phyloP scores from a whole-genome alignment of 257 asterid genomes.

The Solanum paucissectum region DNA sequence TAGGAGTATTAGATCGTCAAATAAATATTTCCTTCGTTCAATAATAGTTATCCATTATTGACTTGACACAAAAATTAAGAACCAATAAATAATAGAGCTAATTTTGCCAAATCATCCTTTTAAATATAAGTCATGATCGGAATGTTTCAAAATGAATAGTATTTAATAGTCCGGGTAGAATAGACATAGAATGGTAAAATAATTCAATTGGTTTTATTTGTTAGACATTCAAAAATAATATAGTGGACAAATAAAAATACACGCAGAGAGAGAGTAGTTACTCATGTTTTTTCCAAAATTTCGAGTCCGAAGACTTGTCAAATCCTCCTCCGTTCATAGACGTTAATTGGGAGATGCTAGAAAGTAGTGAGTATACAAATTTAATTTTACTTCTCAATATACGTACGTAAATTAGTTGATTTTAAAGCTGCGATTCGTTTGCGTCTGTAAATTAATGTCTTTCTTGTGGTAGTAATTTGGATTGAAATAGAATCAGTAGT shows the following conservation, averaged over 20 bases:
- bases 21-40: no score
- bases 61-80: no score
- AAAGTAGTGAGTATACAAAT: background rate
- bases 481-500: background rate
- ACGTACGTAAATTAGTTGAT: background rate
- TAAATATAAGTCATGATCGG: background rate
- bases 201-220: background rate
- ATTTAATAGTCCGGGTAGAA: background rate
- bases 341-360: background rate
- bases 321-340: no score
- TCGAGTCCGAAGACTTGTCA: background rate
- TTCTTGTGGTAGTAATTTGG: background rate
- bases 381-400: background rate
- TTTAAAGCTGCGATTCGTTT: background rate
- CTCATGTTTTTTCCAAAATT: background rate
- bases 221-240: no score
- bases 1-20: background rate
- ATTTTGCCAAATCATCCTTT: background rate
- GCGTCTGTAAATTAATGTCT: background rate
- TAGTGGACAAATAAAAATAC: no score
- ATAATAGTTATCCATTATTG: fast-evolving
- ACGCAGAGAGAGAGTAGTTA: no score
- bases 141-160: no score
- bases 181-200: no score
- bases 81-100: no score